Conservation (phyloP, 192 early-diverging fungal genomes). For the Coemansia sp. region DNA sequence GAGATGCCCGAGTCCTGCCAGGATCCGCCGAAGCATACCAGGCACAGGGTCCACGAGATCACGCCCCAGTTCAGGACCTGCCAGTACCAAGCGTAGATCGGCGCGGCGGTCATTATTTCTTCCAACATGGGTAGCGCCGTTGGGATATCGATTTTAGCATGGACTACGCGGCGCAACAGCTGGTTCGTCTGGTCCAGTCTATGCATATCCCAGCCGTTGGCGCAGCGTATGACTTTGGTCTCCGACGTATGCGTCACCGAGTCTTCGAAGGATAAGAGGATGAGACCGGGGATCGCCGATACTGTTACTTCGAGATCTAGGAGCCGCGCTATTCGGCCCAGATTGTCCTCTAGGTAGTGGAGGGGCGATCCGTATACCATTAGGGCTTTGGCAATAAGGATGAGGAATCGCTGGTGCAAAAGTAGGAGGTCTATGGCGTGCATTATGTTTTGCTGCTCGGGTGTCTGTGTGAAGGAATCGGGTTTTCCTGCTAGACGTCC, state of each 20-base stretch:
- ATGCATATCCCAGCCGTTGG: constrained; percentile 68
- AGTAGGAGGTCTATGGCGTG: constrained; percentile 64
- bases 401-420: constrained; percentile 65
- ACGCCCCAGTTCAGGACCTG: constrained; percentile 63
- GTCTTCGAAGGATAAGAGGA: constrained; percentile 70
- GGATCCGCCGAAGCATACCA: constrained; percentile 68
- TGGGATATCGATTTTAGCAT: constrained; percentile 58
- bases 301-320: constrained; percentile 66
- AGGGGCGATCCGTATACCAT: constrained; percentile 71
- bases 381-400: constrained; percentile 63
- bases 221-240: constrained; percentile 67
- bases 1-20: constrained; percentile 68
- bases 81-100: constrained; percentile 61
- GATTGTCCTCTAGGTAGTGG: constrained; percentile 66
- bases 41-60: constrained; percentile 58
- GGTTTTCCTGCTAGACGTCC: not conserved
- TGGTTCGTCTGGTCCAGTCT: constrained; percentile 64
- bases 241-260: constrained; percentile 72
- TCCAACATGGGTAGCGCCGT: constrained; percentile 62
- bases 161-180: constrained; percentile 63
- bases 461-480: not conserved
- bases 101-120: constrained; percentile 53
- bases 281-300: constrained; percentile 67
- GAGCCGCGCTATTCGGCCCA: constrained; percentile 57
- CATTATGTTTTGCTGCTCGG: constrained; percentile 37